Conservation (phyloP, 345 rosid species). For the Citrus medica region DNA sequence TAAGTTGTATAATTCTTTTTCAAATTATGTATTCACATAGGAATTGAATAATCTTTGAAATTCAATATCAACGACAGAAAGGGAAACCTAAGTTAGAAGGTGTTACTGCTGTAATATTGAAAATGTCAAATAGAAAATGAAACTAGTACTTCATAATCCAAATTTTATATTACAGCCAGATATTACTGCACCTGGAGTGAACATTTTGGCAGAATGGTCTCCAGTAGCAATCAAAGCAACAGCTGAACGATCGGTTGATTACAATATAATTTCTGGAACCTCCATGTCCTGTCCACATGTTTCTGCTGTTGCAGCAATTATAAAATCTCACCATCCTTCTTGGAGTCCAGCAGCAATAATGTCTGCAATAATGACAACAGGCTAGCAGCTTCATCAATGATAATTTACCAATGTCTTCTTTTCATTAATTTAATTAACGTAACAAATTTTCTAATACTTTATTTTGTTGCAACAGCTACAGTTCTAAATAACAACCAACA, state of each 20-base stretch:
- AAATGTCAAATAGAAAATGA: neutral
- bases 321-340: constrained; percentile 41
- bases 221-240: constrained; percentile 26
- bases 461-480: constrained; percentile 26
- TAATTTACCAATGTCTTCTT: neutral
- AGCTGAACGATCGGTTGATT: constrained; percentile 25
- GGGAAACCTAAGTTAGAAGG: neutral
- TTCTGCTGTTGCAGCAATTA: constrained; percentile 39
- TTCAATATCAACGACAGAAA: neutral
- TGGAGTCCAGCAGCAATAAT: constrained; percentile 54
- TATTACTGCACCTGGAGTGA: constrained; percentile 44
- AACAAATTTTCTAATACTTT: neutral
- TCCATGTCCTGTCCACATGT: constrained; percentile 58
- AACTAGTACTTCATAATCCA: neutral
- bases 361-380: constrained; percentile 63
- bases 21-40: neutral
- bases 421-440: neutral
- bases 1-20: constrained; percentile 8
- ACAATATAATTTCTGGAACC: constrained; percentile 45
- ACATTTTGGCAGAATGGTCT: constrained; percentile 54
- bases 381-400: constrained; percentile 20
- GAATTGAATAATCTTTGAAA: neutral
- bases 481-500: constrained; percentile 28
- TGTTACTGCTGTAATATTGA: neutral
- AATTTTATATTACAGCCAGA: constrained; percentile 35